A percentile compares a stretch with the other conserved stretches of the same genome.
These are phyloP conservation scores for Blastomyces parvus DNA, from an alignment of 2,329 filamentous ascomycete species.

Conservation along the genomic window DNA sequence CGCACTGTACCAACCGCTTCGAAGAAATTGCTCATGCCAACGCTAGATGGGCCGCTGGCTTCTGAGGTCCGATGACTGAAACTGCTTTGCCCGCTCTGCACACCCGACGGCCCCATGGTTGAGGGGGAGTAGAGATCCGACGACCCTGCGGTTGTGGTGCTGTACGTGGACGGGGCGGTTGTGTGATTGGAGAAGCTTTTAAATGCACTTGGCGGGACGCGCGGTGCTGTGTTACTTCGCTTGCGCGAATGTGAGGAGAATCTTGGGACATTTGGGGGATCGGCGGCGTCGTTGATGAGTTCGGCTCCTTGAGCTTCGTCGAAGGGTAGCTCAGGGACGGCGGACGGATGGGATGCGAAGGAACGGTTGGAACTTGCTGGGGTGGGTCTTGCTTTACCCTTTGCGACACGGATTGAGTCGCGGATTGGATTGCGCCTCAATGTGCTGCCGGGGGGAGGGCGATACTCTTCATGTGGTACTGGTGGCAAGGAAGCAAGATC, in stretches of 20 bases:
- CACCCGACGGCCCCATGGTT: constrained; percentile 18
- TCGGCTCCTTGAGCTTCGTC: constrained; percentile 23
- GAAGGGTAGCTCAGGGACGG: constrained; percentile 28
- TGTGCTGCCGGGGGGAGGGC: constrained; percentile 37
- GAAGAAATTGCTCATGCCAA: constrained; percentile 55
- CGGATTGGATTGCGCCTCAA: constrained; percentile 56
- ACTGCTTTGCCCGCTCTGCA: constrained; percentile 32
- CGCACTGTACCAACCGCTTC: constrained; percentile 83
- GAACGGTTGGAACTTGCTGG: constrained; percentile 33
- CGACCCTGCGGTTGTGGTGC: constrained; percentile 49
- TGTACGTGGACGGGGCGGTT: constrained; percentile 36
- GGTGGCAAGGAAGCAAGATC: constrained; percentile 57
- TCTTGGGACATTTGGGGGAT: constrained; percentile 45
- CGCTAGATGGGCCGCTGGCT: constrained; percentile 40
- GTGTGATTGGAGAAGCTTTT: constrained; percentile 59
- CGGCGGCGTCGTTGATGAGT: constrained; percentile 35
- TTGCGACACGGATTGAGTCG: constrained; percentile 83
- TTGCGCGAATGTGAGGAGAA: constrained; percentile 63
- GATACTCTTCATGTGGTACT: constrained; percentile 35
- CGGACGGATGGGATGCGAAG: constrained; percentile 26
- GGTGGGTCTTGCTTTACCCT: constrained; percentile 51
- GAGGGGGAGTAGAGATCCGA: constrained; percentile 47
- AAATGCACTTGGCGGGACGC: constrained; percentile 58
- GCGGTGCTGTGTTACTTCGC: constrained; percentile 78
- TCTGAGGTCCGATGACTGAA: constrained; percentile 46